These are phyloP conservation scores for Hortiboletus campestris DNA, from an alignment of 768 basidiomycete species.

Conservation along the genomic window DNA sequence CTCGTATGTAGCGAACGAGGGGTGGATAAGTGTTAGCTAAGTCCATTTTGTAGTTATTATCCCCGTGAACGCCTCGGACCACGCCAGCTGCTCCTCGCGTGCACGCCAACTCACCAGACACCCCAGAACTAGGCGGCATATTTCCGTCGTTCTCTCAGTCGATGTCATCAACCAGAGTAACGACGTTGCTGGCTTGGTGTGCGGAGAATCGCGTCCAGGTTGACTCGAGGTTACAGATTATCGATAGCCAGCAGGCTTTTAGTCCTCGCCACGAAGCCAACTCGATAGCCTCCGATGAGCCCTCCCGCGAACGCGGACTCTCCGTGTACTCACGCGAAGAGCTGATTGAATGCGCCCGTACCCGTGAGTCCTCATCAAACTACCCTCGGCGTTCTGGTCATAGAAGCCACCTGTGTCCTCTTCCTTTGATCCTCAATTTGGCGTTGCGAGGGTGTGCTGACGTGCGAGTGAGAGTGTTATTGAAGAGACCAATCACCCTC, in stretches of 20 bases:
- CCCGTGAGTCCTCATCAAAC: constrained; percentile 27
- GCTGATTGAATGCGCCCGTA: constrained; percentile 20
- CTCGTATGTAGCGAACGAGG: background rate
- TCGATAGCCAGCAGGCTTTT: constrained; percentile 2
- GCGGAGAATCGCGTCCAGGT: constrained; percentile 42
- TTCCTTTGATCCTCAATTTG: background rate
- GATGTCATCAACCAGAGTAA: constrained; percentile 21
- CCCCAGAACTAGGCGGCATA: background rate
- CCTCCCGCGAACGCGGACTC: constrained; percentile 17
- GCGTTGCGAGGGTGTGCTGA: background rate
- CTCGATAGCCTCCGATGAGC: constrained; percentile 2
- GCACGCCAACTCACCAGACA: background rate
- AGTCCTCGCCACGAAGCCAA: background rate
- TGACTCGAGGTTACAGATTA: constrained; percentile 43
- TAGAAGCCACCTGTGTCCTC: background rate
- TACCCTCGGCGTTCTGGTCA: constrained; percentile 8
- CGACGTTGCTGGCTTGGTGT: constrained; percentile 49
- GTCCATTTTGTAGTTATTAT: constrained; percentile 25
- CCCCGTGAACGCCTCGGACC: constrained; percentile 20
- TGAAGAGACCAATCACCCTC: background rate
- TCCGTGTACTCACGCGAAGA: constrained; percentile 25
- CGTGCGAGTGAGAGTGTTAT: background rate
- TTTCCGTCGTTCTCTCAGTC: background rate
- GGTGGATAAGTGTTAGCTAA: constrained; percentile 19
- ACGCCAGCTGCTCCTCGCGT: background rate